phyloP scores from a whole-genome alignment of 768 basidiomycete species.

The Lactarius vividus region DNA sequence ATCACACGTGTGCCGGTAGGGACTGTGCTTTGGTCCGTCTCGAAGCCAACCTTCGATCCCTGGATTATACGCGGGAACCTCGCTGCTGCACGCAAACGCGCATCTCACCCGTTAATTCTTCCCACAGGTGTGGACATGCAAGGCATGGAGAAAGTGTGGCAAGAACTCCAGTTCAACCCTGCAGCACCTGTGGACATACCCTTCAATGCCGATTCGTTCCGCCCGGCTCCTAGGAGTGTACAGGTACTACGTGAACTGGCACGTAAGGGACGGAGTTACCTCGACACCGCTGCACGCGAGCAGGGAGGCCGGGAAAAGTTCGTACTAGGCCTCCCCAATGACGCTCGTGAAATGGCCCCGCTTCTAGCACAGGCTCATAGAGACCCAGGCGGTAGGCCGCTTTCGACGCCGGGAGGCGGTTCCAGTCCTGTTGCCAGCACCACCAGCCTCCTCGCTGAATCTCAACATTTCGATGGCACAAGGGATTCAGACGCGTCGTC shows the following conservation, averaged over 20 bases:
- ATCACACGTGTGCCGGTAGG: conserved; percentile 40
- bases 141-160: conserved; percentile 43
- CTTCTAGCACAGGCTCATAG: conserved; percentile 9
- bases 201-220: conserved; percentile 38
- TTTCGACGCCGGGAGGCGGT: not conserved
- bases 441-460: not conserved
- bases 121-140: conserved; percentile 47
- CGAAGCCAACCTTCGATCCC: conserved; percentile 36
- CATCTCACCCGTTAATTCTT: conserved; percentile 46
- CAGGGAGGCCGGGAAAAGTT: conserved; percentile 48
- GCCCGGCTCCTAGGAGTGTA: conserved; percentile 36
- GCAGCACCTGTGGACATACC: conserved; percentile 16
- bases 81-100: conserved; percentile 38
- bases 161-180: conserved; percentile 39
- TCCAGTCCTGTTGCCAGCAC: not conserved
- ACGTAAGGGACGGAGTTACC: conserved; percentile 43
- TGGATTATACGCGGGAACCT: conserved; percentile 40
- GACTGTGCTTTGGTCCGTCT: conserved; percentile 58
- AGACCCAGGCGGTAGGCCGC: not conserved
- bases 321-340: conserved; percentile 32
- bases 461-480: not conserved
- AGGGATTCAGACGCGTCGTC: not conserved
- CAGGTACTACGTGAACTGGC: conserved; percentile 47
- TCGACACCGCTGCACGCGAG: conserved; percentile 36
- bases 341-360: conserved; percentile 11